These are phyloP conservation scores for Cladosporium sp. DNA, from an alignment of 2,329 filamentous ascomycete species.

Conservation along the genomic window DNA sequence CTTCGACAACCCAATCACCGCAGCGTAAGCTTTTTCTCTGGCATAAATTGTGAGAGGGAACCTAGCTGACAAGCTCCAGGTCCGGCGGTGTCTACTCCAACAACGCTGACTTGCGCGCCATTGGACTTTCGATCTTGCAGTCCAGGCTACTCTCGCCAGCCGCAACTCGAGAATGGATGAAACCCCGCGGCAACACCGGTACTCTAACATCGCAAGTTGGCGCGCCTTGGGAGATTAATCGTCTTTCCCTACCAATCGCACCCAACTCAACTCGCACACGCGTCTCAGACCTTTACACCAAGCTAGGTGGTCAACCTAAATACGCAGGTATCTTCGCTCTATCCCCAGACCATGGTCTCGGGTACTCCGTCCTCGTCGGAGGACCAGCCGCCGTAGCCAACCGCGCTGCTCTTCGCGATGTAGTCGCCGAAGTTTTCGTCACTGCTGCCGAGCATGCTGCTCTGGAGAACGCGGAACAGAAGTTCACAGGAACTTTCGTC, in stretches of 20 bases:
- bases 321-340: conserved; percentile 20
- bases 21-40: neutral
- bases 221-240: conserved; percentile 33
- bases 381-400: neutral
- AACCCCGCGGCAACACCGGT: conserved; percentile 30
- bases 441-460: conserved; percentile 10
- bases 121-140: conserved; percentile 31
- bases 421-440: neutral
- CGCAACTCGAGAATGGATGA: conserved; percentile 28
- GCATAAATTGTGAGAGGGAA: neutral
- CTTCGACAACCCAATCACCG: neutral
- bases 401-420: conserved; percentile 4
- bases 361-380: conserved; percentile 17
- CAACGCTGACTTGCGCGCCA: conserved; percentile 27
- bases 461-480: neutral
- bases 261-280: conserved; percentile 14
- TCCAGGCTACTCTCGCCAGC: conserved; percentile 28
- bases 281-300: conserved; percentile 24
- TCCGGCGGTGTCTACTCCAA: conserved; percentile 35
- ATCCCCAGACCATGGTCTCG: conserved; percentile 20
- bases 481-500: conserved; percentile 3
- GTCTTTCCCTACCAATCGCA: conserved; percentile 27
- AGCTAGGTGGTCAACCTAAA: conserved; percentile 21
- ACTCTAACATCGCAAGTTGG: conserved; percentile 27
- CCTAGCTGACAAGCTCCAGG: conserved; percentile 20